Base-by-base conservation (phyloP, 2,329 filamentous ascomycete genomes). In the Clathrospora elynae region DNA sequence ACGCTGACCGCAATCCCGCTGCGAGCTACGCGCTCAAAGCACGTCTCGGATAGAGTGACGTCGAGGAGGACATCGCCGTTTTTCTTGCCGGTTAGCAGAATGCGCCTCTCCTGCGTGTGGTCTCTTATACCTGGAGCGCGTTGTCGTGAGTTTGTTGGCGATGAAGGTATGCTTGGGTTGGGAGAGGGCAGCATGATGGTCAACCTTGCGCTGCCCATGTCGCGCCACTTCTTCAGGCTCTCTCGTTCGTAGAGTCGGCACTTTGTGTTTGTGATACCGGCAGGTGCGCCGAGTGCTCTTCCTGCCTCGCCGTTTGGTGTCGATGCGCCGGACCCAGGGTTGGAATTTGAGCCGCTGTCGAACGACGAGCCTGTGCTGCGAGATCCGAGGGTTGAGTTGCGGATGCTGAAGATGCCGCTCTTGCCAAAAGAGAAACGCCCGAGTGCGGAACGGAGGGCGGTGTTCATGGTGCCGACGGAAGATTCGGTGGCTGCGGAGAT, bases 1-100 rank as follows among this genome's bases (percentile, higher is more conserved):
- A 96, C 86, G 53, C 87, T 91, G 42, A 95, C 84, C 1, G 93
- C 88, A 59, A 96, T 92, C 32, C 91, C 91, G 22, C 88, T 87
- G 54, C 87, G 83, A 4, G 89, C 91, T 47, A 96, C 83, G 12
- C 88, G 78, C 55, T 91, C 87, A 71, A 96, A 95, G 62, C 88
- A 91, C 42, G 83, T 87, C 64, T 90, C 90, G 8, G 87, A 87
- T 2, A 96, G 76, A 33, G 90, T 90, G 1, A 88, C 89, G 67
- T 97, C 92, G 1, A 96, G 78, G 23, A 95, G 71, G 1, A 86
- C 78, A 48, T 84, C 76, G 14, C 82, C 81, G 50, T 83, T 82
- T 1, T 83, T 85, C 61, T 89, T 85, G 5, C 83, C 84, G 4
- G 81, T 82, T 16, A 96, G 84, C 11, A 95, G 76, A 45, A 99